phyloP scores from a whole-genome alignment of 768 basidiomycete species.

The Suillus occidentalis region DNA sequence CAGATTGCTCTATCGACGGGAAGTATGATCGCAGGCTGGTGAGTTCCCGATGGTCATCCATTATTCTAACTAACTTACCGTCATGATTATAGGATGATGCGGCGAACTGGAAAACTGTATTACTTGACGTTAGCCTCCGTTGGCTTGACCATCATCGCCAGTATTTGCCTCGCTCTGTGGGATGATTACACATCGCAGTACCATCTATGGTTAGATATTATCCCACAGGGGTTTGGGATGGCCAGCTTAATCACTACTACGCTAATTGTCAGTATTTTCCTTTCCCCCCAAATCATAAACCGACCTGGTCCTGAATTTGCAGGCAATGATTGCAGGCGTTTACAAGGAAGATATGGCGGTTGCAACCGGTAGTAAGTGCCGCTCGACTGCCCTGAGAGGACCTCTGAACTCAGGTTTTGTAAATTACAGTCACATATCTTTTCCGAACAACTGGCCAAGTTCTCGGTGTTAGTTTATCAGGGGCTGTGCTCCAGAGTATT shows the following conservation, averaged over 20 bases:
- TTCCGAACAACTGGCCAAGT: constrained; percentile 96
- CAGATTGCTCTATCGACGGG: constrained; percentile 82
- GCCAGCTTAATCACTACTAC: constrained; percentile 84
- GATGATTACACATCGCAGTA: constrained; percentile 54
- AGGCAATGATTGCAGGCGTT: constrained; percentile 89
- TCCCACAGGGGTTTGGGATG: constrained; percentile 84
- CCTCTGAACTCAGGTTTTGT: constrained; percentile 9
- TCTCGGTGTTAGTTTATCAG: constrained; percentile 86
- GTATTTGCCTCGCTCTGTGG: constrained; percentile 66
- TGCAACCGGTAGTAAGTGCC: constrained; percentile 83
- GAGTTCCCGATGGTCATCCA: constrained; percentile 25
- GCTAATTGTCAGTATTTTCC: constrained; percentile 60
- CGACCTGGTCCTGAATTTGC: constrained; percentile 12
- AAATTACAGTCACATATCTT: constrained; percentile 78
- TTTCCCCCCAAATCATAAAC: constrained; percentile 11
- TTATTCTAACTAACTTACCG: constrained; percentile 8
- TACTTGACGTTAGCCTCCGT: constrained; percentile 67
- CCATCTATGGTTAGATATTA: constrained; percentile 75
- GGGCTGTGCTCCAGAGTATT: constrained; percentile 80
- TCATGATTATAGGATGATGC: constrained; percentile 65
- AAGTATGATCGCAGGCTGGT: constrained; percentile 88
- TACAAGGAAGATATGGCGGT: constrained; percentile 81
- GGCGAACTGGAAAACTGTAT: constrained; percentile 84
- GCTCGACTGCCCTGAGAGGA: constrained; percentile 6
- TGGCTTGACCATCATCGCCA: constrained; percentile 58